These are phyloP conservation scores for Coniella lustricola DNA, from an alignment of 2,329 filamentous ascomycete genomes.

Conservation along the genomic window DNA sequence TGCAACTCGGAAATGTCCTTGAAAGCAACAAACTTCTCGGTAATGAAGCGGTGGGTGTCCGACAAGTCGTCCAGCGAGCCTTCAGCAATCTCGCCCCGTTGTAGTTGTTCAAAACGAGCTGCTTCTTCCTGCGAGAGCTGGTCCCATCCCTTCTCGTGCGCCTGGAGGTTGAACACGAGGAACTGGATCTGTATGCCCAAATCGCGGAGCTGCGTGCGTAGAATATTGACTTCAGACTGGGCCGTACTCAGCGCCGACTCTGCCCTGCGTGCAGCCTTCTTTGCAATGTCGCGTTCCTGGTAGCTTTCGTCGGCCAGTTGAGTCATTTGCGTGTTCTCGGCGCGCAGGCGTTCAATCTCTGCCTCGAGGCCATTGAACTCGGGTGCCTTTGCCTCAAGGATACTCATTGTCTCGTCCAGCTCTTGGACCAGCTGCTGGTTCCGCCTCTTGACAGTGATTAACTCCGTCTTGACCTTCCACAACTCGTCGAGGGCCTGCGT, in stretches of 20 bases:
- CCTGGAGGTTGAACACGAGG: slow-evolving; percentile 78
- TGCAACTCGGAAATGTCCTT: slow-evolving; percentile 79
- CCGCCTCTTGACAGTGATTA: slow-evolving; percentile 66
- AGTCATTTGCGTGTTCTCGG: slow-evolving; percentile 79
- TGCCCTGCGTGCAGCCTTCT: slow-evolving; percentile 71
- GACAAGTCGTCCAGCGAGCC: slow-evolving; percentile 67
- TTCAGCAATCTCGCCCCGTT: slow-evolving; percentile 67
- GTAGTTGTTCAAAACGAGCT: slow-evolving; percentile 68
- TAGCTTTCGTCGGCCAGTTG: slow-evolving; percentile 75
- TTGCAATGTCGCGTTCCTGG: slow-evolving; percentile 70
- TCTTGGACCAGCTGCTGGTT: slow-evolving; percentile 68
- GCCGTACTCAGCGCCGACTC: slow-evolving; percentile 61
- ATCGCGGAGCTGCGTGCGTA: slow-evolving; percentile 82
- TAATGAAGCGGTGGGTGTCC: slow-evolving; percentile 83
- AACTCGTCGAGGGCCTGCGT: slow-evolving; percentile 59
- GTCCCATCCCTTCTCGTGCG: slow-evolving; percentile 70
- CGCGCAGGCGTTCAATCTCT: slow-evolving; percentile 73
- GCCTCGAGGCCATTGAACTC: slow-evolving; percentile 79
- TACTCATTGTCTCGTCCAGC: slow-evolving; percentile 77
- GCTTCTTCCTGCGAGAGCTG: slow-evolving; percentile 65
- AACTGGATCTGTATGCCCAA: slow-evolving; percentile 86
- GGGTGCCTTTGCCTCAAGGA: slow-evolving; percentile 78
- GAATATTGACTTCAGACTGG: slow-evolving; percentile 65
- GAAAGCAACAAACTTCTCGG: slow-evolving; percentile 82
- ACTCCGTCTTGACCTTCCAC: slow-evolving; percentile 61